Base-by-base conservation (phyloP, 768 basidiomycete genomes). In the Cytidiella melzeri region DNA sequence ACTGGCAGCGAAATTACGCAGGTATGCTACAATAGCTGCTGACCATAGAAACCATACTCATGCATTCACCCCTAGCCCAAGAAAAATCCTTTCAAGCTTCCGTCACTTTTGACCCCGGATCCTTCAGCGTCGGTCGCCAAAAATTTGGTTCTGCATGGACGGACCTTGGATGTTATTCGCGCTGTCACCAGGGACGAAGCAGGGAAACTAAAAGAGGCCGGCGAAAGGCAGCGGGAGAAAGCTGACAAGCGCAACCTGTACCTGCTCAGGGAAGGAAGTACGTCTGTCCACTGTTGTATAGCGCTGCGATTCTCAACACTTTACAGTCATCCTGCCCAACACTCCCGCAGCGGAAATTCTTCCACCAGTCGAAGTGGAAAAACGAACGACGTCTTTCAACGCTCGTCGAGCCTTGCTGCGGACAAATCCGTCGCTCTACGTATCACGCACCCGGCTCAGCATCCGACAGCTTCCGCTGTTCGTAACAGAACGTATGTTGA, bases 211-310 rank as follows among this genome's bases (percentile, higher is more conserved):
- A 90, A 87, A 62, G 93, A 96, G 53, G 88, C 85, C 15, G 85
- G 87, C 3, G 93, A 94, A 62, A 83, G 81, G 60, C 74, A 77
- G 52, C 76, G 92, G 42, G 83, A 92, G 66, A 94, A 94, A 66
- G 84, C 84, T 1, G 96, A 99, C 67, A 94, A 95, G 64, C 79
- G 95, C 20, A 96, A 97, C 62, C 81, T 96, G 62, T 97, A 99
- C 64, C 80, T 99, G 51, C 76, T 99, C 57, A 81, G 91, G 11
- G 96, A 99, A 79, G 96, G 96, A 73, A 90, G 94, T 90, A 60
- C 57, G 82, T 69, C 28, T 44, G 34, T 3, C 18, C 42, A 13
- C 4, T 24, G 5, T 20, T 45, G 43, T 53, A n/a, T 15, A 34
- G 9, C 30, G 7, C 7, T 34, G 30, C 7, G 7, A 34, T 15